Base-by-base conservation (phyloP, 2,329 filamentous ascomycete genomes). In the Colletotrichum spaethianum region DNA sequence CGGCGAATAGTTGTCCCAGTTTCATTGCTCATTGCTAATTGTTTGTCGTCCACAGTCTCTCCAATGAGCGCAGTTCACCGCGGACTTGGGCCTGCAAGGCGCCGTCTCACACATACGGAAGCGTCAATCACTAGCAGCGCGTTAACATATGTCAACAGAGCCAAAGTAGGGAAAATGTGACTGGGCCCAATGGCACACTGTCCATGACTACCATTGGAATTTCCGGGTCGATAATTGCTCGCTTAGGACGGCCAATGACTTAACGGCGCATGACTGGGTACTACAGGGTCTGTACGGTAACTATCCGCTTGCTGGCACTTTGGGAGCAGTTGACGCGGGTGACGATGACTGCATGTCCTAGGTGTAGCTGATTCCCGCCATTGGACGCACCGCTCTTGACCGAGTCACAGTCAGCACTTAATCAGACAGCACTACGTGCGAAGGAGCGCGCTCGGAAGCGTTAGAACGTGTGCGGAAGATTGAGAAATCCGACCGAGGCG, bases 331-430 rank as follows among this genome's bases (percentile, higher is more conserved):
- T 26, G 26, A 16, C 20, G 20, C 31, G 40, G 38, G 38, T 42
- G 11, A 61, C 11, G 28, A 61, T 48, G 28, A 33, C 28, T 53
- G 18, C 28, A 33, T 61, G 26, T 7, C 40, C 9, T 48, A 2
- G 57, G 38, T 33, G 26, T 60, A 33, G 40, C 18, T 44, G 40
- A n/a, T 11, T 31, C 18, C 26, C 14, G 28, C 57, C 44, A 36
- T 38, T 50, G 33, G 33, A 28, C 33, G 44, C 44, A 50, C 44
- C 20, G 8, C 31, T 62, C 42, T 38, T 36, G 59, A 28, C n/a
- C 44, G 44, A 62, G 44, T 40, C 31, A 52, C 44, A 50, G 60
- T 62, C 46, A 55, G 48, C 61, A 63, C 23, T 63, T 63, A 23
- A 63, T 63, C 48, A 55, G 61, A 52, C 44, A 31, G 59, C 31